phyloP scores from a whole-genome alignment of 192 early-diverging fungal species.

The Coemansia sp. region DNA sequence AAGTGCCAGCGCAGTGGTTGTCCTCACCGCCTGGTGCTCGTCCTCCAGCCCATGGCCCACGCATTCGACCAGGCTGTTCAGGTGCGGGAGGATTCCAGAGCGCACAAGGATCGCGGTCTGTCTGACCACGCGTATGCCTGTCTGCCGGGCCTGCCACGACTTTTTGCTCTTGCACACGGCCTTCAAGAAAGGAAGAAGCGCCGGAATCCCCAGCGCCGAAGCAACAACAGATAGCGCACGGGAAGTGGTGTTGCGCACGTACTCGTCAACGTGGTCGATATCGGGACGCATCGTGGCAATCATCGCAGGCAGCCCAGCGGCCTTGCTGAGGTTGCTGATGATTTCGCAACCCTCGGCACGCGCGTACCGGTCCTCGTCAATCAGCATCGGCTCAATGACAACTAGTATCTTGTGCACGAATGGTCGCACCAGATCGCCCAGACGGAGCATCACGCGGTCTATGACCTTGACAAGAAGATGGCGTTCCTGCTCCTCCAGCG shows the following conservation, averaged over 20 bases:
- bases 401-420: constrained; percentile 99
- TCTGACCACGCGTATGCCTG: constrained; percentile 96
- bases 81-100: constrained; percentile 92
- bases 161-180: constrained; percentile 94
- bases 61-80: constrained; percentile 88
- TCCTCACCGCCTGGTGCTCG: constrained; percentile 95
- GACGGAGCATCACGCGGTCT: constrained; percentile 92
- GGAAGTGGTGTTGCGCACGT: constrained; percentile 96
- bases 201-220: constrained; percentile 92
- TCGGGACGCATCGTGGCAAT: constrained; percentile 99
- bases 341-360: constrained; percentile 97
- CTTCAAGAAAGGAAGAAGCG: constrained; percentile 91
- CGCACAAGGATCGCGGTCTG: constrained; percentile 95
- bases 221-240: constrained; percentile 97
- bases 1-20: constrained; percentile 91
- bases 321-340: constrained; percentile 96
- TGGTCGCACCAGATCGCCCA: constrained; percentile 94
- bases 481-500: constrained; percentile 96
- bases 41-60: constrained; percentile 91
- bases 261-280: constrained; percentile 97
- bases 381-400: constrained; percentile 95
- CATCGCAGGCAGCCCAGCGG: constrained; percentile 96
- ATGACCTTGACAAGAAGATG: constrained; percentile 98
- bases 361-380: constrained; percentile 97
- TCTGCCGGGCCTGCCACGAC: constrained; percentile 98